Base-by-base conservation (phyloP, 2,329 filamentous ascomycete genomes). In the Stenocarpella maydis region DNA sequence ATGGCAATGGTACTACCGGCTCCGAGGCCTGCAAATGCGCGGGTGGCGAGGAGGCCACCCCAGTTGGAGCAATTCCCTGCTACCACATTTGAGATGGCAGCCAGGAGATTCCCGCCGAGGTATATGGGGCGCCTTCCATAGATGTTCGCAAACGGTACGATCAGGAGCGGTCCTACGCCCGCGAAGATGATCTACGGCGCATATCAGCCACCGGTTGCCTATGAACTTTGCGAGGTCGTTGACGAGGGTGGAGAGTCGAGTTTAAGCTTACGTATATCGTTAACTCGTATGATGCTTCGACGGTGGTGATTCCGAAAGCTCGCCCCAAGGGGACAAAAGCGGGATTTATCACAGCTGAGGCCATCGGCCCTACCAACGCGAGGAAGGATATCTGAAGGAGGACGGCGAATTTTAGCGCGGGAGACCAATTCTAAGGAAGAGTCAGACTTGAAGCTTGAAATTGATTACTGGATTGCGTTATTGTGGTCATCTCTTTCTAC, bases 61-160 rank as follows among this genome's bases (percentile, higher is more conserved):
- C 73, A 75, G 14, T 63, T 71, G 0, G 58, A 52, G 37, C 73
- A 74, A 55, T 75, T 74, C 12, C 73, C 75, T 2, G 75, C 75
- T 5, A 69, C 73, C 10, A 78, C 31, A 58, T 75, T 74, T 21
- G 77, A 74, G 34, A 72, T 74, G 17, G 76, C 75, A 9, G 76
- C 76, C 1, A 79, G 68, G n/a, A 78, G 74, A 14, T 74, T 76
- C 4, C 75, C 76, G 15, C 74, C 67, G 14, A 80, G 67, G 54
- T 78, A 77, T 43, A 80, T 73, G 0, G 77, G 78, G 60, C 78
- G 72, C 19, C 78, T 72, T 26, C 79, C 79, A 69, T 79, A 79
- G 17, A 75, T 72, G 60, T 80, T 78, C 37, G 77, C 74, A 19
- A 80, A 65, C 1, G 79, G 70, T 9, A 79, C 68, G 15, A 73